These are phyloP conservation scores for Metrosideros polymorpha DNA, from an alignment of 441 rosid species.

Conservation along the genomic window DNA sequence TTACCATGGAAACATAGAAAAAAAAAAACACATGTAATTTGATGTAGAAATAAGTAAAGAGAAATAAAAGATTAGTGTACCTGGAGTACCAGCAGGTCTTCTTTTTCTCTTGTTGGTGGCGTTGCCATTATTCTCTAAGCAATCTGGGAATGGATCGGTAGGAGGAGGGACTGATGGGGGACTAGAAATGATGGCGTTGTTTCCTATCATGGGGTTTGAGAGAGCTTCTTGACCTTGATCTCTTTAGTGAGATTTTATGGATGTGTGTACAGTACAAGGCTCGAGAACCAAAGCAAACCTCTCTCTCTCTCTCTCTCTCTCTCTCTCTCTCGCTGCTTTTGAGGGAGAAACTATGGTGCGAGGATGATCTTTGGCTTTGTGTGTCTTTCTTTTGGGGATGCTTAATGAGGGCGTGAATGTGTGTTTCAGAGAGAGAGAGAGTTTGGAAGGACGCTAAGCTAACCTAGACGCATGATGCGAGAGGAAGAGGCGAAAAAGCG, in stretches of 20 bases:
- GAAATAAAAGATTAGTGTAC: conserved; percentile 12
- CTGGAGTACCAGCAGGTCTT: conserved; percentile 94
- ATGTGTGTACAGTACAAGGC: background rate
- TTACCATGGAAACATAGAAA: background rate
- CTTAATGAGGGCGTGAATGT: background rate
- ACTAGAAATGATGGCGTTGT: conserved; percentile 5
- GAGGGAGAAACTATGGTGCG: background rate
- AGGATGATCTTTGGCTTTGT: background rate
- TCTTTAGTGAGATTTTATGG: background rate
- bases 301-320: background rate
- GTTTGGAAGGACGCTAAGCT: background rate
- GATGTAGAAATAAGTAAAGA: background rate
- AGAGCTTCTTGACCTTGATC: background rate
- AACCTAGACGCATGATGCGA: background rate
- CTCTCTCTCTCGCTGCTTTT: background rate
- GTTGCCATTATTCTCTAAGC: conserved; percentile 33
- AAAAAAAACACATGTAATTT: background rate
- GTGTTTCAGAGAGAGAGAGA: background rate
- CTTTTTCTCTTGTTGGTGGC: conserved; percentile 49
- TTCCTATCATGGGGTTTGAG: conserved; percentile 28
- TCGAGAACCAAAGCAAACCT: background rate
- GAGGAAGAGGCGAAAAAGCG: background rate
- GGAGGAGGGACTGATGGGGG: conserved; percentile 36
- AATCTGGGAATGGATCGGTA: conserved; percentile 45
- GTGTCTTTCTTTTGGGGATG: background rate